Evolutionary conservation across 192 early-diverging fungal genomes (phyloP).

Genomic region (Coemansia sp.): DNA sequence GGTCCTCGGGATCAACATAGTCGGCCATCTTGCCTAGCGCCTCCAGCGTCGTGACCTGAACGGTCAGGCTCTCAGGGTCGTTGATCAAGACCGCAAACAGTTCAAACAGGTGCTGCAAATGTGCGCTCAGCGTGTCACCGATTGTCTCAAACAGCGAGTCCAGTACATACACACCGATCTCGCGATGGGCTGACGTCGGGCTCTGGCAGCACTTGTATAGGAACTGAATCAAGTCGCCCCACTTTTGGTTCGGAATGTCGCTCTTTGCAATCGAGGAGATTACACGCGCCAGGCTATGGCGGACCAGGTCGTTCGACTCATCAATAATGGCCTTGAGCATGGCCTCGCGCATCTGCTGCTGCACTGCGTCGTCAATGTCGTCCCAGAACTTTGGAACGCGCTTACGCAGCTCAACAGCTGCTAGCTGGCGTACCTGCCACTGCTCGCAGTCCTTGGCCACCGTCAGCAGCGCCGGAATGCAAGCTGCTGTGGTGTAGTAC

Average conservation of each 20-base stretch:
- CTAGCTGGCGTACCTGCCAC: conserved; percentile 78
- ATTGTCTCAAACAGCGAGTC: conserved; percentile 86
- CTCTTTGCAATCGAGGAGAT: conserved; percentile 84
- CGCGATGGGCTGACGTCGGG: conserved; percentile 68
- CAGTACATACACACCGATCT: conserved; percentile 82
- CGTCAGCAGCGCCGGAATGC: conserved; percentile 80
- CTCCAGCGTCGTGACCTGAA: conserved; percentile 78
- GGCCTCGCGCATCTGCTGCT: conserved; percentile 63
- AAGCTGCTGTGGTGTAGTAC: conserved; percentile 66
- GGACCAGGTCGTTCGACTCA: conserved; percentile 67
- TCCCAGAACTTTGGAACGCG: conserved; percentile 75
- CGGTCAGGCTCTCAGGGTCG: conserved; percentile 80
- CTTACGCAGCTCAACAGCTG: conserved; percentile 88
- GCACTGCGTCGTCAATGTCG: conserved; percentile 57
- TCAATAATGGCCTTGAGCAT: conserved; percentile 71
- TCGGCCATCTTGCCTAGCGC: conserved; percentile 81
- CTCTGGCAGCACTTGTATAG: conserved; percentile 81
- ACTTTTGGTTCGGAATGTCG: conserved; percentile 74
- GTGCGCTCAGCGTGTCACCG: conserved; percentile 61
- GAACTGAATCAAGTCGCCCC: conserved; percentile 76
- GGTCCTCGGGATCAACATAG: conserved; percentile 70
- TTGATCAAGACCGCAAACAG: conserved; percentile 72
- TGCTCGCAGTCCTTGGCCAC: conserved; percentile 66
- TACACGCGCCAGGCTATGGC: conserved; percentile 81
- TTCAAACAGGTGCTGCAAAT: conserved; percentile 67